A percentile compares a stretch with the other conserved stretches of the same genome.
phyloP scores from a whole-genome alignment of 257 asterid genomes.

The Marsdenia floribunda region DNA sequence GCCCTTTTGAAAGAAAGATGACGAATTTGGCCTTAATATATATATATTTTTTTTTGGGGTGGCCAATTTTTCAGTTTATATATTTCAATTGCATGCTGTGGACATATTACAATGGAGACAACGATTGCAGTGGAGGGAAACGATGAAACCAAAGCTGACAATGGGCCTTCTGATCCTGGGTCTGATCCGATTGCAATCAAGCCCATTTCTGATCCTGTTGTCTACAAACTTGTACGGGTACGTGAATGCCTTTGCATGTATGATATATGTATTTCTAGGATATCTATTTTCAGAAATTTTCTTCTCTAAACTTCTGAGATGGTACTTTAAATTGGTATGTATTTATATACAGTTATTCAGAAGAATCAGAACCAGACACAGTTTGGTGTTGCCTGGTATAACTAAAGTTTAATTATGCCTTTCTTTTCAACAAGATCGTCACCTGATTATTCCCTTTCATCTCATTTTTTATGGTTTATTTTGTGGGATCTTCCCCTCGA shows the following conservation, averaged over 20 bases:
- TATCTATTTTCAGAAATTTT: not conserved
- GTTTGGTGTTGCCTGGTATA: not conserved
- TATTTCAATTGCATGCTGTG: conserved; percentile 42
- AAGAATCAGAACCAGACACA: not conserved
- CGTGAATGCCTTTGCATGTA: not conserved
- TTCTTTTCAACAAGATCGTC: not conserved
- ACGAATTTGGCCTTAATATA: not conserved
- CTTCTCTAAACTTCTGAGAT: not conserved
- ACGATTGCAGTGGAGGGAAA: conserved; percentile 41
- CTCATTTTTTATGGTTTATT: not conserved
- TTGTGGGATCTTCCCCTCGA: not conserved
- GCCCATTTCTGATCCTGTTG: conserved; percentile 58
- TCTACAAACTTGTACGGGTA: conserved; percentile 88
- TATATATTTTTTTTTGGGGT: not conserved
- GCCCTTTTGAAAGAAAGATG: not conserved
- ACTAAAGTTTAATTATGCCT: not conserved
- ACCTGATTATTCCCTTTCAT: not conserved
- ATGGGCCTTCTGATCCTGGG: conserved; percentile 15
- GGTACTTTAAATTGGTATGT: not conserved
- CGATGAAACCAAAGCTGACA: conserved; percentile 39
- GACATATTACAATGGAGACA: conserved; percentile 44
- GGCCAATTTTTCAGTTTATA: conserved; percentile 26
- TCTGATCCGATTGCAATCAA: conserved; percentile 11
- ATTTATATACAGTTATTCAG: not conserved
- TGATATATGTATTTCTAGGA: not conserved